Base-by-base conservation (phyloP, 768 basidiomycete genomes). In the Lactarius trivialis region DNA sequence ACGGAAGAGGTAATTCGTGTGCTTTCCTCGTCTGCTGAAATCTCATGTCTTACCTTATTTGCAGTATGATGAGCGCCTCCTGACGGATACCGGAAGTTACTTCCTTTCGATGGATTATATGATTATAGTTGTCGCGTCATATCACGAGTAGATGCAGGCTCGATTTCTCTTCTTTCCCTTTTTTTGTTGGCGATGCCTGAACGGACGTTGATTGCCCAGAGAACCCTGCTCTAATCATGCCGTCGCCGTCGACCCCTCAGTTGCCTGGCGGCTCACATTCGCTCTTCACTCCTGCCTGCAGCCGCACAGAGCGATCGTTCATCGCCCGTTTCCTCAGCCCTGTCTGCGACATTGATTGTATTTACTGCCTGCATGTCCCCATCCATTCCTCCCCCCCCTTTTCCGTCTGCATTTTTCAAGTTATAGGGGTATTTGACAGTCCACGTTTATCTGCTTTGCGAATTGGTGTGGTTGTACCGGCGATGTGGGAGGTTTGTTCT, bases 1-100 rank as follows among this genome's bases (percentile, higher is more conserved):
- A 76, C 90, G 95, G 81, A 97, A 97, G 82, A 96, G 93, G 93
- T 91, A 64, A 57, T 0, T 17, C 8, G 15, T 30, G 30, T 24
- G 28, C 3, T 12, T 37, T 49, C 6, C 39, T 12, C 12, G 11
- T 3, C 36, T 24, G 32, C 32, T 21, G 24, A 37, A 17, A 12
- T 36, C n/a, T n/a, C n/a, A 45, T 7, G 52, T 55, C 60, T 58
- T n/a, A 56, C 43, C n/a, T 17, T 8, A 8, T 7, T 58, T 34
- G 28, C 61, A 67, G 67, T 51, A 67, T 67, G 67, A 67, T 67
- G 67, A 67, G 49, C 33, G 67, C 67, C 21, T 51, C 65, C 39
- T 67, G 55, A 60, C 43, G 30, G 48, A 49, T 39, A 50, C 24
- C 45, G 54, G 37, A 32, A 41, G 55, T 6, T 60, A 55, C 49